phyloP scores from a whole-genome alignment of 2,329 filamentous ascomycete genomes.

The Penicillium sp. region DNA sequence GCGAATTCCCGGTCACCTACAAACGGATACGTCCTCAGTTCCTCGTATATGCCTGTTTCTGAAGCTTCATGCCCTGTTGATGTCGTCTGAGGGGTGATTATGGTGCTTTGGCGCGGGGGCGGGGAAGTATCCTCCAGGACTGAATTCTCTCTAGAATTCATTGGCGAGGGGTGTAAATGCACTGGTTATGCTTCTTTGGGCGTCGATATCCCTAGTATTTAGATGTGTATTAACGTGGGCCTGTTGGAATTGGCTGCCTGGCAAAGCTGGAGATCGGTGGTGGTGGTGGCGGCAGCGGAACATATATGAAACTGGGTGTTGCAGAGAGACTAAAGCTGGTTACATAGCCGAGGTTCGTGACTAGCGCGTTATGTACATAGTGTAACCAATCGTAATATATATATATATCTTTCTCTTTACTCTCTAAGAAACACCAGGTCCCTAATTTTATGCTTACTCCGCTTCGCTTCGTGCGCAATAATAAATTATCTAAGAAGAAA shows the following conservation, averaged over 20 bases:
- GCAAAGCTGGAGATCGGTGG: not conserved
- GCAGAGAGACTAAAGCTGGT: not conserved
- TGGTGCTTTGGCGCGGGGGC: constrained; percentile 2
- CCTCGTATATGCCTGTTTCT: constrained; percentile 33
- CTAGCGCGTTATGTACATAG: not conserved
- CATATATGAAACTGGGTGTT: not conserved
- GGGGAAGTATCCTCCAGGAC: not conserved
- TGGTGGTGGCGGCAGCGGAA: too few relatives aligned
- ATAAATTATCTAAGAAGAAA: not conserved
- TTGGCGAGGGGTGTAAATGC: not conserved
- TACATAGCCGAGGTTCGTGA: not conserved
- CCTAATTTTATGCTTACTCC: too few relatives aligned
- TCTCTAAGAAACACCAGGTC: too few relatives aligned
- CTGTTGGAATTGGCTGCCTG: not conserved
- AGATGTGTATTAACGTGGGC: not conserved
- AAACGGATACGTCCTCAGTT: constrained; percentile 47
- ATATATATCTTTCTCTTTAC: not conserved
- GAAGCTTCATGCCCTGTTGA: constrained; percentile 1
- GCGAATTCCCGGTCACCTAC: constrained; percentile 50
- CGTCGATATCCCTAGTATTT: not conserved
- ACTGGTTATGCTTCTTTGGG: not conserved
- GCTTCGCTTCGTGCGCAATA: too few relatives aligned
- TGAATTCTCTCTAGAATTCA: not conserved
- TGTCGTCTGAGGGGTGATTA: not conserved
- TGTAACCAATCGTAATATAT: not conserved